These are phyloP conservation scores for Aquanectria penicillioides DNA, from an alignment of 2,329 filamentous ascomycete species.

Conservation along the genomic window DNA sequence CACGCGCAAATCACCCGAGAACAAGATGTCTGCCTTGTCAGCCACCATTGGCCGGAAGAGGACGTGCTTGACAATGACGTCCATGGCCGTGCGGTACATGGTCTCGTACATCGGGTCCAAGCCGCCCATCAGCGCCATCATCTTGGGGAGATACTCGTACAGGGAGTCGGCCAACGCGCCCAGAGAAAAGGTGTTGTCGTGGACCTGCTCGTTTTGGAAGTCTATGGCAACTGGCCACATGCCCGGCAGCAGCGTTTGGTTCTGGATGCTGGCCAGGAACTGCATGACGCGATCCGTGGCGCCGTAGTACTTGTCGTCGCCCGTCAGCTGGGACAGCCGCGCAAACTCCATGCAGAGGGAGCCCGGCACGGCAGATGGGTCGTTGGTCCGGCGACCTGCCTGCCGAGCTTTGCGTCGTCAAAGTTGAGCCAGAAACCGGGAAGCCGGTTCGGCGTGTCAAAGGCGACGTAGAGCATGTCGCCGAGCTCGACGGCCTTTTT, in stretches of 20 bases:
- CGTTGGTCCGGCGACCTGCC: slow-evolving; percentile 62
- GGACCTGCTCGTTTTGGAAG: slow-evolving; percentile 62
- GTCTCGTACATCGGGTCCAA: slow-evolving; percentile 66
- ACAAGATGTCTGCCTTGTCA: slow-evolving; percentile 68
- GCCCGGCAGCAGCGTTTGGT: slow-evolving; percentile 75
- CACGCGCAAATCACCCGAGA: slow-evolving; percentile 44
- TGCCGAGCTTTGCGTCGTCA: slow-evolving; percentile 50
- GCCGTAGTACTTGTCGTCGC: slow-evolving; percentile 79
- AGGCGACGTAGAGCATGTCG: slow-evolving; percentile 64
- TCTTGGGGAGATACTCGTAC: slow-evolving; percentile 71
- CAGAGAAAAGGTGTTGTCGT: slow-evolving; percentile 57
- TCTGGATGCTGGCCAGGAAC: slow-evolving; percentile 74
- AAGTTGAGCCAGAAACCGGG: slow-evolving; percentile 61
- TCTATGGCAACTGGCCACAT: slow-evolving; percentile 80
- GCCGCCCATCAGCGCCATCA: slow-evolving; percentile 74
- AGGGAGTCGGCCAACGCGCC: slow-evolving; percentile 66
- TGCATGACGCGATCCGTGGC: slow-evolving; percentile 79
- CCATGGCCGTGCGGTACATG: slow-evolving; percentile 73
- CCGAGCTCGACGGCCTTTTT: slow-evolving; percentile 62
- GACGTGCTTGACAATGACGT: slow-evolving; percentile 69
- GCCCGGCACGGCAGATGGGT: slow-evolving; percentile 61
- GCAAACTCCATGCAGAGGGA: slow-evolving; percentile 81
- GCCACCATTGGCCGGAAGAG: slow-evolving; percentile 77
- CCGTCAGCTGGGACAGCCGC: slow-evolving; percentile 76
- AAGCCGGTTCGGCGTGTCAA: slow-evolving; percentile 64